These are phyloP conservation scores for Termitomyces sp. DNA, from an alignment of 768 basidiomycete genomes.

Conservation along the genomic window DNA sequence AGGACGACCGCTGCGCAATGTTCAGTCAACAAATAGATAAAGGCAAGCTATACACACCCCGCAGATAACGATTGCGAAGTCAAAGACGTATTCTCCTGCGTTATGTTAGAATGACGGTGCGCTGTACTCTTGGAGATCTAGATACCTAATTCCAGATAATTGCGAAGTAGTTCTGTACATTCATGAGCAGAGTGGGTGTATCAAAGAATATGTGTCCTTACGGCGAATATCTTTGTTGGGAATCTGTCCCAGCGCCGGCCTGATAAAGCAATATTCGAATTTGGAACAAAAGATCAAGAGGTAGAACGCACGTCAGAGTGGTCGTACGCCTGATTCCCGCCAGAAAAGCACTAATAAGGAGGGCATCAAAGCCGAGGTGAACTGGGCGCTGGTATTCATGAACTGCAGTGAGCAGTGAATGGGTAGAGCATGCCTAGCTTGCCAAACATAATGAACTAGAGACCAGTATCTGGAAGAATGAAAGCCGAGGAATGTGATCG, in stretches of 20 bases:
- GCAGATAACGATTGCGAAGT: conserved; percentile 79
- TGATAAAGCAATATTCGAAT: conserved; percentile 20
- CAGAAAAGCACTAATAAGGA: conserved; percentile 74
- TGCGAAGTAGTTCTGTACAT: conserved; percentile 55
- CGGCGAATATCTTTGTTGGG: conserved; percentile 88
- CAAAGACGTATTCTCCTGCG: conserved; percentile 78
- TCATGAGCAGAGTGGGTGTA: not conserved
- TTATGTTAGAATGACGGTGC: conserved; percentile 2
- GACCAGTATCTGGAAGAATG: not conserved
- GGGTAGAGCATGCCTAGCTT: conserved; percentile 36
- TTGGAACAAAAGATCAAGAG: not conserved
- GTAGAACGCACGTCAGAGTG: conserved; percentile 67
- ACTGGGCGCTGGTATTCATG: conserved; percentile 25
- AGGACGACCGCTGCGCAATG: conserved; percentile 52
- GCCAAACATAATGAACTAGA: conserved; percentile 44
- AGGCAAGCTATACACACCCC: conserved; percentile 48
- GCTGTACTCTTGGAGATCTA: not conserved
- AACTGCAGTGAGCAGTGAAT: conserved; percentile 1
- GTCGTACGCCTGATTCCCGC: conserved; percentile 83
- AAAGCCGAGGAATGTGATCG: not conserved
- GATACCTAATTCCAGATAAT: conserved; percentile 78
- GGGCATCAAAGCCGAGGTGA: conserved; percentile 70
- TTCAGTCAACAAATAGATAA: not conserved
- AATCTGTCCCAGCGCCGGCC: conserved; percentile 68
- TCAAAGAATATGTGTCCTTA: conserved; percentile 33